Percentiles rank a stretch among this genome's conserved stretches.
These are phyloP conservation scores for Amaranthus tricolor DNA, from an alignment of 179 eudicot species.

Conservation along the genomic window DNA sequence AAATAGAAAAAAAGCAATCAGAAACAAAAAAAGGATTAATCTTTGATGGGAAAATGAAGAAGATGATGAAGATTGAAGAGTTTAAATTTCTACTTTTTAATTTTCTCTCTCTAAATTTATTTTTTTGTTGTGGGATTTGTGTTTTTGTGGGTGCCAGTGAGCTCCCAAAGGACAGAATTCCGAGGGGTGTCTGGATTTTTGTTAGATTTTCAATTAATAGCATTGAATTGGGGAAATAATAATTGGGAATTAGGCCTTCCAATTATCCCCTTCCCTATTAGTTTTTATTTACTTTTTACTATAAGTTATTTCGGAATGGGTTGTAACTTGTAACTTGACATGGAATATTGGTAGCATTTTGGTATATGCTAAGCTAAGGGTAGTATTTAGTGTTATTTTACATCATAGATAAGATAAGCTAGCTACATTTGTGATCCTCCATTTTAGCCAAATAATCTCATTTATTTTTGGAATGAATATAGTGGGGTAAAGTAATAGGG, in stretches of 20 bases:
- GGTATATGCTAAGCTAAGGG: not conserved
- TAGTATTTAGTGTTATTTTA: too few relatives aligned
- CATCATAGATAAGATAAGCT: too few relatives aligned
- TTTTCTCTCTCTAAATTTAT: not conserved
- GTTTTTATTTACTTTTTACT: not conserved
- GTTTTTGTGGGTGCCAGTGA: slow-evolving; percentile 10
- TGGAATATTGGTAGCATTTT: slow-evolving; percentile 11
- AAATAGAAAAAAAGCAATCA: not conserved
- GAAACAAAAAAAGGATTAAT: not conserved
- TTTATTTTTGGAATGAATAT: too few relatives aligned
- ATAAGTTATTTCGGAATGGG: not conserved
- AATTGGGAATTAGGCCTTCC: slow-evolving; percentile 5
- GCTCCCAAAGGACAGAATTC: slow-evolving; percentile 15
- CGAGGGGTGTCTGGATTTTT: slow-evolving; percentile 18
- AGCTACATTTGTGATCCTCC: too few relatives aligned
- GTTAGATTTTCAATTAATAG: not conserved
- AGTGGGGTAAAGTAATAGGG: too few relatives aligned
- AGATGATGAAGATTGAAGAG: not conserved
- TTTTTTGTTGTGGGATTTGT: not conserved
- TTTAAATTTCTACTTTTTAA: not conserved
- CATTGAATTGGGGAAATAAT: not conserved
- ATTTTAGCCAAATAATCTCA: too few relatives aligned
- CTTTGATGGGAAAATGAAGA: not conserved
- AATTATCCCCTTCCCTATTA: not conserved
- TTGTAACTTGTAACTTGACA: not conserved